A percentile compares a stretch with the other conserved stretches of the same genome.
Evolutionary conservation across 495 filamentous ascomycete species (phyloP).

Genomic region (Aspergillus sclerotioniger): DNA sequence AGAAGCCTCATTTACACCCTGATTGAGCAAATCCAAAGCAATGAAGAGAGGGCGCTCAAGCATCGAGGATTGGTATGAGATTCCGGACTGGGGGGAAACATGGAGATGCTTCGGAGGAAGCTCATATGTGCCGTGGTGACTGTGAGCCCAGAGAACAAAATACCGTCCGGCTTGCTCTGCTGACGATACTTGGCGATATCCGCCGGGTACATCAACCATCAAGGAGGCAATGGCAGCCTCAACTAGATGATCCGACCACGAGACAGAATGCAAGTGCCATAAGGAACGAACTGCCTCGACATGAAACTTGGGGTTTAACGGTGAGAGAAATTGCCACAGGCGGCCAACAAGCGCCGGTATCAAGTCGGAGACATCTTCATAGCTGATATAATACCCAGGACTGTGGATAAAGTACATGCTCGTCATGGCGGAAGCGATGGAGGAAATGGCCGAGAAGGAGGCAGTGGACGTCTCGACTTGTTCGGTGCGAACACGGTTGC

Average conservation of each 20-base stretch:
- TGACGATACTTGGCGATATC: slow-evolving; percentile 30
- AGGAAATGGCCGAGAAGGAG: slow-evolving; percentile 48
- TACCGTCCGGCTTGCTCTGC: slow-evolving; percentile 54
- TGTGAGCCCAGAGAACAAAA: slow-evolving; percentile 76
- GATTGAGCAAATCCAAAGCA: slow-evolving; percentile 73
- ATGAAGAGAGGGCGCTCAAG: slow-evolving; percentile 80
- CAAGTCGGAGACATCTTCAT: slow-evolving; percentile 59
- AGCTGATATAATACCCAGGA: slow-evolving; percentile 48
- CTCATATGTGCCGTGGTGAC: slow-evolving; percentile 59
- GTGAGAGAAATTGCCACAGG: slow-evolving; percentile 77
- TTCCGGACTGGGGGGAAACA: slow-evolving; percentile 35
- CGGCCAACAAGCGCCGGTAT: slow-evolving; percentile 65
- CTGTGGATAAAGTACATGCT: slow-evolving; percentile 56
- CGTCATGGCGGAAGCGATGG: slow-evolving; percentile 60
- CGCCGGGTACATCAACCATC: slow-evolving; percentile 52
- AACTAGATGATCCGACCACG: slow-evolving; percentile 56
- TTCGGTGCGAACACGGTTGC: slow-evolving; percentile 25
- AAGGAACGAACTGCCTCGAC: slow-evolving; percentile 85
- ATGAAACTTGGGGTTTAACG: slow-evolving; percentile 82
- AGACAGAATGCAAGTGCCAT: slow-evolving; percentile 76
- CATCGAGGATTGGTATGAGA: slow-evolving; percentile 54
- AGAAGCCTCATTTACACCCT: slow-evolving; percentile 70
- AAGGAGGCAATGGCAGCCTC: slow-evolving; percentile 78
- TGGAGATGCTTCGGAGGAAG: slow-evolving; percentile 52
- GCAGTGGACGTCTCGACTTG: slow-evolving; percentile 29